Evolutionary conservation across 1,284 basidiomycete species (phyloP).

Genomic region (Ustilago shanxiensis): DNA sequence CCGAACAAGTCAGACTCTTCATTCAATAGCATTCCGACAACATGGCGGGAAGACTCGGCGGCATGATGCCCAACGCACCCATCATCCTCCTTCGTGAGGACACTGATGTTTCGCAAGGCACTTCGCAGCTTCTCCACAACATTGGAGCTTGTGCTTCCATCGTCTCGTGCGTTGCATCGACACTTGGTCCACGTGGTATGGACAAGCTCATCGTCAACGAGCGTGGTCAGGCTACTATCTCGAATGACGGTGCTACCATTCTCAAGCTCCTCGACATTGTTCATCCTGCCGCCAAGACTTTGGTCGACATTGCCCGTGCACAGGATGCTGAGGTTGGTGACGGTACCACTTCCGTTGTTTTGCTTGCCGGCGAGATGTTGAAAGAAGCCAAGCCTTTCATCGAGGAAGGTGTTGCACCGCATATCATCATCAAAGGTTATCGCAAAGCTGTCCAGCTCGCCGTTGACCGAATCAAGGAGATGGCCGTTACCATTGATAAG

Average conservation of each 20-base stretch:
- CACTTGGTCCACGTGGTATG: slow-evolving; percentile 98
- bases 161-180: slow-evolving; percentile 76
- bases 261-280: slow-evolving; percentile 96
- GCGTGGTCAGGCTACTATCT: slow-evolving; percentile 95
- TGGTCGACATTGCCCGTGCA: slow-evolving; percentile 96
- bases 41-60: slow-evolving; percentile 54
- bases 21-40: slow-evolving; percentile 6
- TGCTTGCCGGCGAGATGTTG: slow-evolving; percentile 92
- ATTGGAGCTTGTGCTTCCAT: slow-evolving; percentile 75
- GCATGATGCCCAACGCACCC: slow-evolving; percentile 63
- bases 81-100: slow-evolving; percentile 75
- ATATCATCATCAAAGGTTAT: slow-evolving; percentile 98
- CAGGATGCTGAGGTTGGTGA: slow-evolving; percentile 99
- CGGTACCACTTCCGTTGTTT: slow-evolving; percentile 94
- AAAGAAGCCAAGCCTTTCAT: slow-evolving; percentile 93
- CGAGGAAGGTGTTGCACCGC: slow-evolving; percentile 96
- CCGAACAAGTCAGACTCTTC: neutral
- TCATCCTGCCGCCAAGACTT: slow-evolving; percentile 93
- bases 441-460: slow-evolving; percentile 88
- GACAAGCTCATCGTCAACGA: slow-evolving; percentile 82
- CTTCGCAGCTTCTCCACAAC: slow-evolving; percentile 91
- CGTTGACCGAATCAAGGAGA: slow-evolving; percentile 85
- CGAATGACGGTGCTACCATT: slow-evolving; percentile 96
- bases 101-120: slow-evolving; percentile 96
- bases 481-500: slow-evolving; percentile 92